These are phyloP conservation scores for Thelonectria blattea DNA, from an alignment of 2,329 filamentous ascomycete genomes.

Conservation along the genomic window DNA sequence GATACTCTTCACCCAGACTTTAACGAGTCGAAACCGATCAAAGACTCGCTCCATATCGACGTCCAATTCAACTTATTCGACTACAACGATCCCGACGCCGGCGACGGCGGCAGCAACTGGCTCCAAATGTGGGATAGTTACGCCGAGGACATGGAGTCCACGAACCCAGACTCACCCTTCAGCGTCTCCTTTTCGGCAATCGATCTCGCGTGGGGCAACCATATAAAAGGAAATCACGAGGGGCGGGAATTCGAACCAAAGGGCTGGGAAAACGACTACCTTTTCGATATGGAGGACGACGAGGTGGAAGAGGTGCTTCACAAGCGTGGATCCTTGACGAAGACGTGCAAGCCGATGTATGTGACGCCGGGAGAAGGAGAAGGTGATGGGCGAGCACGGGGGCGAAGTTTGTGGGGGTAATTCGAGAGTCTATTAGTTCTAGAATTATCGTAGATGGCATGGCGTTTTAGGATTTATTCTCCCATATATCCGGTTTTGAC, in stretches of 20 bases:
- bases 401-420: too few species aligned
- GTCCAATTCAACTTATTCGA: conserved; percentile 18
- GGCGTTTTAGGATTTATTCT: neutral
- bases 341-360: neutral
- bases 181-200: neutral
- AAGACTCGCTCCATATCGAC: neutral
- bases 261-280: neutral
- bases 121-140: neutral
- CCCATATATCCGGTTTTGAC: neutral
- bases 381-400: too few species aligned
- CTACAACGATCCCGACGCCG: neutral
- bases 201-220: neutral
- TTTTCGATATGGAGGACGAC: neutral
- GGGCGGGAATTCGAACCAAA: neutral
- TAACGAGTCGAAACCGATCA: neutral
- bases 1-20: too few species aligned
- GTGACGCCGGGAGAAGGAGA: neutral
- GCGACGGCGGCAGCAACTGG: neutral
- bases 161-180: neutral
- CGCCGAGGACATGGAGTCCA: too few species aligned
- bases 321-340: neutral
- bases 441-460: neutral
- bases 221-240: neutral
- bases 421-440: too few species aligned
- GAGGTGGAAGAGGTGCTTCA: neutral